Base-by-base conservation (phyloP, 208 protist genomes). In the Crithidia expoeki region DNA sequence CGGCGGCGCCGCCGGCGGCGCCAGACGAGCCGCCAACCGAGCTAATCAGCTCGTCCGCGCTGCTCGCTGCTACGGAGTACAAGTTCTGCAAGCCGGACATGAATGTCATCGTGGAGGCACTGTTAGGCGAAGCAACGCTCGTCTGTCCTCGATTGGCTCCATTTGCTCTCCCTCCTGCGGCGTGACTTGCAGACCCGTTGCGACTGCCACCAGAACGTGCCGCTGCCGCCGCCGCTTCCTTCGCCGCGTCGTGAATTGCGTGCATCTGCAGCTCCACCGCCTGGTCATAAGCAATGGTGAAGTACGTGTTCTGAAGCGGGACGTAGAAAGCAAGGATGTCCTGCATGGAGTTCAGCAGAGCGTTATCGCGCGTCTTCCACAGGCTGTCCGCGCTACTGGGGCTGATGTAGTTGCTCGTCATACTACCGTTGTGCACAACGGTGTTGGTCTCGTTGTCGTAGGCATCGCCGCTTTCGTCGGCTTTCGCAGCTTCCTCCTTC, bases 241-340 rank as follows among this genome's bases (percentile, higher is more conserved):
- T 69, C 46, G 53, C 32, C 0, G 55, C 73, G 16, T 72, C 74
- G 51, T 51, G 58, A 19, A 94, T 62, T 6, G 81, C 80, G 2
- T 79, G 66, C 51, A 79, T 61, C 71, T 96, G 90, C 58, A 96
- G 73, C 46, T 82, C 68, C 42, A 90, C 52, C 23, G 83, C 90
- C 68, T 96, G 90, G 55, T 80, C 55, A 71, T 92, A 96, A 4
- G 88, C 90, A 12, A 80, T 78, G 0, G 74, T 60, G 68, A 94
- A 93, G 85, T 96, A 96, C 38, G 62, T 59, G 42, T 53, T 78
- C 77, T 96, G 90, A 30, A 96, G 68, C 2, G 90, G 90, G 27
- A 93, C 84, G 71, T 94, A 96, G 19, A 92, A 58, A 28, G 77
- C 67, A 1, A 96, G 76, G 46, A 94, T 88, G 7, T 94, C 82